A percentile compares a stretch with the other conserved stretches of the same genome.
Conservation (phyloP, 805 yeast species). For the Danielia reshetovae region DNA sequence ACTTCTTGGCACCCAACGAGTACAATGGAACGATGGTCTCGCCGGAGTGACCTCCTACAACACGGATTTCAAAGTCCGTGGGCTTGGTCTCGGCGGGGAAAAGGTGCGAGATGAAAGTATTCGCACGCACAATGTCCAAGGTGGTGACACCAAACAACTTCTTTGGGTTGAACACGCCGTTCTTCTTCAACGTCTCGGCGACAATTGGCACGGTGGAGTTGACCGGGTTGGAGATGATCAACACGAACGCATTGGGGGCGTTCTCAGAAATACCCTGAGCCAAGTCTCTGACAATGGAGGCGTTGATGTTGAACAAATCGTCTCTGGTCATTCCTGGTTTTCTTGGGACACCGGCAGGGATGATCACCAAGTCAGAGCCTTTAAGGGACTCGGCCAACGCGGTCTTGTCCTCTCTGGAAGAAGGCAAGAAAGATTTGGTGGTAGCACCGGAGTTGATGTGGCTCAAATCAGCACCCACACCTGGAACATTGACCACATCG, state of each 20-base stretch:
- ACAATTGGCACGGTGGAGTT: slow-evolving; percentile 91
- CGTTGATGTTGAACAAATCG: slow-evolving; percentile 80
- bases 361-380: slow-evolving; percentile 46
- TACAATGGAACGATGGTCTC: slow-evolving; percentile 88
- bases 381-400: slow-evolving; percentile 43
- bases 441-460: slow-evolving; percentile 71
- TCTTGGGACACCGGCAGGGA: slow-evolving; percentile 90
- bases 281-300: slow-evolving; percentile 70
- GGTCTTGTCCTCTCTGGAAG: slow-evolving; percentile 44
- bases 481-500: slow-evolving; percentile 81
- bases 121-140: slow-evolving; percentile 82
- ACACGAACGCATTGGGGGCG: slow-evolving; percentile 72
- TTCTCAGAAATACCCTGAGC: slow-evolving; percentile 70
- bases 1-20: slow-evolving; percentile 40
- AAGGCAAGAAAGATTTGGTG: slow-evolving; percentile 60
- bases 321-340: slow-evolving; percentile 95
- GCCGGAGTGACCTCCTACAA: slow-evolving; percentile 94
- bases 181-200: slow-evolving; percentile 68
- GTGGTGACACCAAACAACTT: slow-evolving; percentile 86
- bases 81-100: slow-evolving; percentile 41
- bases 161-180: slow-evolving; percentile 65
- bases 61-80: slow-evolving; percentile 61
- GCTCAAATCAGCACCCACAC: slow-evolving; percentile 84
- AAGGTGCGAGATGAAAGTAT: slow-evolving; percentile 67
- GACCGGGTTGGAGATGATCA: slow-evolving; percentile 90